These are phyloP conservation scores for Russula earlei DNA, from an alignment of 768 basidiomycete genomes.

Conservation along the genomic window DNA sequence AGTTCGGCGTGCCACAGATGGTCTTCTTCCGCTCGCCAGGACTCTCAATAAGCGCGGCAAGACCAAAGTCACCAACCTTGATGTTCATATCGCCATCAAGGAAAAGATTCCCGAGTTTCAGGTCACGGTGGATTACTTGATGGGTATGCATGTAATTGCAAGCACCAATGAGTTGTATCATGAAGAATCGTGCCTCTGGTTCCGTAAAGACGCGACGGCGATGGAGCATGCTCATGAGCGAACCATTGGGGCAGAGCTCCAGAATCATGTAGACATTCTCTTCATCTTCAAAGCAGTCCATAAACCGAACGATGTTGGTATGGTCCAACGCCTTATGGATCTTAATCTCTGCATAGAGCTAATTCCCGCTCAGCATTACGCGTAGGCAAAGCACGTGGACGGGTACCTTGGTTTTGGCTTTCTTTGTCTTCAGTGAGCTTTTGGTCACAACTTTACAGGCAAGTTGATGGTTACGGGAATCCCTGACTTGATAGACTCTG, in stretches of 20 bases:
- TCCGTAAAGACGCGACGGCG: constrained; percentile 82
- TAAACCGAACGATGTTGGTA: constrained; percentile 86
- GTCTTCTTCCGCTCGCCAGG: constrained; percentile 98
- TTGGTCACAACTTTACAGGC: constrained; percentile 97
- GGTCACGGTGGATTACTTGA: constrained; percentile 94
- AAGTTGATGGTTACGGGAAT: constrained; percentile 47
- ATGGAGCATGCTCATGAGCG: constrained; percentile 85
- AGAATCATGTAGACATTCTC: constrained; percentile 97
- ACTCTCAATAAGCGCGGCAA: constrained; percentile 93
- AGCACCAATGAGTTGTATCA: constrained; percentile 91
- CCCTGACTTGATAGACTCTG: constrained; percentile 90
- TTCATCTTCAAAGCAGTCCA: constrained; percentile 91
- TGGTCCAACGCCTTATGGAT: constrained; percentile 87
- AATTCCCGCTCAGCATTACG: not conserved
- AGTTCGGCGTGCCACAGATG: constrained; percentile 97
- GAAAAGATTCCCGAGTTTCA: constrained; percentile 94
- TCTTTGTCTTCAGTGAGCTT: constrained; percentile 84
- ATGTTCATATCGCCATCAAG: constrained; percentile 88
- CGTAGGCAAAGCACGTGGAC: too few species aligned
- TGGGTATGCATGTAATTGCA: constrained; percentile 97
- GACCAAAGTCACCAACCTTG: constrained; percentile 94
- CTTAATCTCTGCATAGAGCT: constrained; percentile 99
- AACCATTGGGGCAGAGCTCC: constrained; percentile 84
- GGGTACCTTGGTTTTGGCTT: constrained; percentile 90
- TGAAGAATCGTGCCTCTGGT: constrained; percentile 85